Evolutionary conservation across 306 rosid genomes (phyloP).

Genomic region (Hippophae gyantsensis): DNA sequence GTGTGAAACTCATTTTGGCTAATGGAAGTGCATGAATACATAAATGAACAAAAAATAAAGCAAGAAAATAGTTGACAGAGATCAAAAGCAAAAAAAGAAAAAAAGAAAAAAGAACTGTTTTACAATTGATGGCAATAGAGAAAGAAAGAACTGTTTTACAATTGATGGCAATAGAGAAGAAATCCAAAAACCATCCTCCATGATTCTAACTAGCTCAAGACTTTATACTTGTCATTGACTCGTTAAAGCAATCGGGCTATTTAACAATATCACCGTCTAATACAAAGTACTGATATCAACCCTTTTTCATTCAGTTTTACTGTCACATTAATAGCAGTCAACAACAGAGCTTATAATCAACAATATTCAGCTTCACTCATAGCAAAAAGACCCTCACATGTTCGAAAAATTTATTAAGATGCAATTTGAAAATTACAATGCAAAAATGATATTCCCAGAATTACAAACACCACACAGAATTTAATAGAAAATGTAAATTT

Average conservation of each 20-base stretch:
- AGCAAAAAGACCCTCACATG: too few relatives aligned
- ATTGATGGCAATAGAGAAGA: not conserved
- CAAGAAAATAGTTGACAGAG: constrained; percentile 6
- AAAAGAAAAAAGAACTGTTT: not conserved
- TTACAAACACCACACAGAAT: not conserved
- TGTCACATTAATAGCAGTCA: constrained; percentile 2
- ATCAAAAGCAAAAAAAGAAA: constrained; percentile 6
- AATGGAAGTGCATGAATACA: constrained; percentile 11
- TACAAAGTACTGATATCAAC: not conserved
- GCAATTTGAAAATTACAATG: too few relatives aligned
- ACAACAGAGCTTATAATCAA: too few relatives aligned
- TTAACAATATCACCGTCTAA: not conserved
- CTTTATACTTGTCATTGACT: not conserved
- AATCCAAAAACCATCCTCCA: not conserved
- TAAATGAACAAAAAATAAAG: not conserved
- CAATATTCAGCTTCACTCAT: too few relatives aligned
- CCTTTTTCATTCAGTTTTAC: not conserved
- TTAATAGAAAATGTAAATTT: not conserved
- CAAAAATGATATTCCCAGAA: too few relatives aligned
- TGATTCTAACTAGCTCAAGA: not conserved
- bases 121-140: not conserved
- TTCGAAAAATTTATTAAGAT: too few relatives aligned
- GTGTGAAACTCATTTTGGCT: constrained; percentile 11
- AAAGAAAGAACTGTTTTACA: not conserved
- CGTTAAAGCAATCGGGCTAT: not conserved